Evolutionary conservation across 1,139 yeast genomes (phyloP), one percentile per base, ranked within the genome.

Genomic region (Saccharomyces hybrid): DNA sequence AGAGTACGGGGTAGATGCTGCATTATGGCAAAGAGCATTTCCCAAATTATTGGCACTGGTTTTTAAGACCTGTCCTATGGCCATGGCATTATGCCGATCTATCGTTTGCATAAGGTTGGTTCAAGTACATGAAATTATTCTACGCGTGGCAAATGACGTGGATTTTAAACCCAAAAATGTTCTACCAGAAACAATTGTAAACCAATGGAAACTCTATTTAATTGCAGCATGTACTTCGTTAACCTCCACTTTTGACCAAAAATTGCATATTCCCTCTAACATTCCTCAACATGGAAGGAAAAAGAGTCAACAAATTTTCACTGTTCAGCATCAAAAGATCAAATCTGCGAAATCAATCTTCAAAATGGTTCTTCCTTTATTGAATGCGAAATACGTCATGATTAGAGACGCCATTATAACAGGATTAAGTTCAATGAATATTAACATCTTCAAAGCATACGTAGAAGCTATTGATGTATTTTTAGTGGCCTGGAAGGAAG

Each of bases 61-160:
- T 59, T 90, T 88, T 61, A 89, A 84, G 57, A 79, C 78, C 52
- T 91, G 96, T 65, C 98, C 99, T 0, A 85, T 93, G 69, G 95
- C 97, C 0, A 90, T 93, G 66, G 99, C 98, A 0, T 76, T 93
- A 58, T 89, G 97, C 61, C 81, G 99, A 14, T 86, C 95, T n/a
- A 84, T 88, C 59, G 95, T 95, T 13, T 91, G 98, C 70, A 86
- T 88, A 11, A 73, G 97, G 52, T 72, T 93, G 58, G 96, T 91
- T 5, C 96, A 89, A 63, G 82, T 93, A 79, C 96, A 91, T 68
- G 96, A 89, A 63, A 79, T 82, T 14, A 80, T 91, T 8, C 75
- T 83, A 42, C 83, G 81, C 14, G 79, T 83, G 52, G 81, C 90
- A 1, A 83, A 82, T 16, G 78, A 78, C 32, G 54, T 61, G 14